Evolutionary conservation across 306 rosid genomes (phyloP), one percentile per base, ranked within the genome.

Genomic region (Vigna radiata): DNA sequence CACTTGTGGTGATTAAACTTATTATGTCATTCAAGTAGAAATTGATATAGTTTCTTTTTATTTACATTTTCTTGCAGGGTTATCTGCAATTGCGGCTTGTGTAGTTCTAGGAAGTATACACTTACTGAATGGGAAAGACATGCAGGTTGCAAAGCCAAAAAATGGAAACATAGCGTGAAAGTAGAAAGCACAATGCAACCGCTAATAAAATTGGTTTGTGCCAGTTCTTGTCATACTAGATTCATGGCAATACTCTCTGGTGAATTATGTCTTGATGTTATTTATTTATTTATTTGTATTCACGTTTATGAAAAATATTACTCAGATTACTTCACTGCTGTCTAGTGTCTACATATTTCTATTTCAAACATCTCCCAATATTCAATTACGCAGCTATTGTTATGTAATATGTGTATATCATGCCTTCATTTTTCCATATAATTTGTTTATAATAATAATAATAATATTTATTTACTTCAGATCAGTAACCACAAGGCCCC

Each of bases 91-190:
- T 94, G 98, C 70, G 90, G 88, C 77, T 77, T 83, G 0, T 94
- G 98, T 79, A 91, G 85, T 78, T 76, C 93, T 43, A 85, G 73
- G 79, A 90, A 86, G 90, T 89, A 88, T 67, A 85, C 83, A 48
- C 89, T 85, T 19, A 18, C 91, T 50, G 93, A 90, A 83, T 94
- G 98, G 97, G 98, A 94, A 81, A 81, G 81, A 29, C 98, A 94
- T 83, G 77, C 97, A 7, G 98, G 97, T 43, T 89, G 95, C 82
- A 90, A 83, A 90, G 96, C 98, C 23, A 94, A 86, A 86, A 92
- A 94, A 83, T 94, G 98, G 98, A 94, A 90, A 84, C 67, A 70
- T 69, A 94, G 93, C 68, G 97, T 94, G 86, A 94, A 86, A 88
- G 92, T 94, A 81, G 88, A 90, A 86, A 79, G 83, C 77, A 89